phyloP scores from a whole-genome alignment of 441 rosid genomes.

The Hypseocharis bilobata region DNA sequence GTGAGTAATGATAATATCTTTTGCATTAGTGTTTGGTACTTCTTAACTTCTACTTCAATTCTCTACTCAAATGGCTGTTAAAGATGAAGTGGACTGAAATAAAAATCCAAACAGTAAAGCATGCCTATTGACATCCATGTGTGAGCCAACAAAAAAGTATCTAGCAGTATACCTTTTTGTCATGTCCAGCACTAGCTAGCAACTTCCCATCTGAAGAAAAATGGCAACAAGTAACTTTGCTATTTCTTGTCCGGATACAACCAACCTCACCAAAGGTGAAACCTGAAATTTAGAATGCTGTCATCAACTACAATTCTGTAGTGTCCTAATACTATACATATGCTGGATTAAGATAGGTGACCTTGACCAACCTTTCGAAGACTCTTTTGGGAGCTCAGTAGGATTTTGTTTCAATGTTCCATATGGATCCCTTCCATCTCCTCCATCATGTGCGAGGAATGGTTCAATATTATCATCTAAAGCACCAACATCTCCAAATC shows the following conservation, averaged over 20 bases:
- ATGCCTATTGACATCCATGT: background rate
- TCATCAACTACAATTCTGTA: background rate
- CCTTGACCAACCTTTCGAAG: constrained; percentile 38
- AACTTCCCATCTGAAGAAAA: constrained; percentile 67
- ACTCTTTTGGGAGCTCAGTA: constrained; percentile 36
- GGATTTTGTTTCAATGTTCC: constrained; percentile 40
- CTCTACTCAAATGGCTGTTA: background rate
- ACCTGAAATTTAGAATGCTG: constrained; percentile 31
- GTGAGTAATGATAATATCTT: constrained; percentile 5
- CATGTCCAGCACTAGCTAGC: constrained; percentile 65
- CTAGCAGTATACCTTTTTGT: constrained; percentile 41
- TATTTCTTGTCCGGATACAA: constrained; percentile 47
- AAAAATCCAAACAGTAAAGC: background rate
- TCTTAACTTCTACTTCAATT: background rate
- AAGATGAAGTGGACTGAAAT: constrained; percentile 9
- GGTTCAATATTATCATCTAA: constrained; percentile 53
- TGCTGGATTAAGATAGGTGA: background rate
- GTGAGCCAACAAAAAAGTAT: background rate
- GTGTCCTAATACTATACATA: constrained; percentile 13
- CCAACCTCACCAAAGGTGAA: constrained; percentile 55
- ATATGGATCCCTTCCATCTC: constrained; percentile 40
- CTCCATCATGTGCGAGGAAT: constrained; percentile 40
- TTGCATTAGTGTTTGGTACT: background rate
- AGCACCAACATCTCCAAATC: constrained; percentile 41
- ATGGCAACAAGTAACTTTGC: constrained; percentile 67